These are phyloP conservation scores for Aspergillus biplanus DNA, from an alignment of 495 filamentous ascomycete genomes.

Conservation along the genomic window DNA sequence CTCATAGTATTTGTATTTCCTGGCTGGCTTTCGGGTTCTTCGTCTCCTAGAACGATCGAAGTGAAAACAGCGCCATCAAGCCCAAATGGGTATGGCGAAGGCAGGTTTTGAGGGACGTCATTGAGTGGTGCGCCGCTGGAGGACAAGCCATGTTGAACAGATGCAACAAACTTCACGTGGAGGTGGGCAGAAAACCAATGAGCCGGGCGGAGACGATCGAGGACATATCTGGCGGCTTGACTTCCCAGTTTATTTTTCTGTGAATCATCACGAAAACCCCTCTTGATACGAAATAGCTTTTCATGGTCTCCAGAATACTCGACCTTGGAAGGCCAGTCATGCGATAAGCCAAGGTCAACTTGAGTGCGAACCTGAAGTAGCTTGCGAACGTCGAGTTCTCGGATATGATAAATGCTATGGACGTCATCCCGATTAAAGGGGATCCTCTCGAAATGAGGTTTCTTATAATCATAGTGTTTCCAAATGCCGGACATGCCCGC, in stretches of 20 bases:
- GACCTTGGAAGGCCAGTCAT: conserved; percentile 89
- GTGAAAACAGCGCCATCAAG: conserved; percentile 26
- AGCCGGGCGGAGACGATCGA: conserved; percentile 77
- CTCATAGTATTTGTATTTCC: not conserved
- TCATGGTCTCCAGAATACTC: conserved; percentile 71
- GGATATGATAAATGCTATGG: conserved; percentile 81
- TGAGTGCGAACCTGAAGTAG: conserved; percentile 81
- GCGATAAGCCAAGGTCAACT: conserved; percentile 86
- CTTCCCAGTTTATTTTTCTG: conserved; percentile 73
- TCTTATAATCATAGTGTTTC: conserved; percentile 82
- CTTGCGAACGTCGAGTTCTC: conserved; percentile 90
- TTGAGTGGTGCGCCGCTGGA: not conserved
- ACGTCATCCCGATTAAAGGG: conserved; percentile 77
- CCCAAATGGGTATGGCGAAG: conserved; percentile 20
- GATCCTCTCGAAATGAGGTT: conserved; percentile 80
- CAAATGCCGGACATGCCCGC: conserved; percentile 93
- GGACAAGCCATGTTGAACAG: conserved; percentile 60
- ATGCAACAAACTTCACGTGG: conserved; percentile 81
- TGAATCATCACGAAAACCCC: conserved; percentile 74
- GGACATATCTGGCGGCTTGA: conserved; percentile 71
- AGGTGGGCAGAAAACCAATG: conserved; percentile 96
- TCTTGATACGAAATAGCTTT: conserved; percentile 69
- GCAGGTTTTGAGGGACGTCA: not conserved
- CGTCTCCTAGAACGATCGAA: conserved; percentile 9
- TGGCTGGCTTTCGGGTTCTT: not conserved